phyloP scores from a whole-genome alignment of 2,329 filamentous ascomycete species.

The Fusarium pseudoanthophilum region DNA sequence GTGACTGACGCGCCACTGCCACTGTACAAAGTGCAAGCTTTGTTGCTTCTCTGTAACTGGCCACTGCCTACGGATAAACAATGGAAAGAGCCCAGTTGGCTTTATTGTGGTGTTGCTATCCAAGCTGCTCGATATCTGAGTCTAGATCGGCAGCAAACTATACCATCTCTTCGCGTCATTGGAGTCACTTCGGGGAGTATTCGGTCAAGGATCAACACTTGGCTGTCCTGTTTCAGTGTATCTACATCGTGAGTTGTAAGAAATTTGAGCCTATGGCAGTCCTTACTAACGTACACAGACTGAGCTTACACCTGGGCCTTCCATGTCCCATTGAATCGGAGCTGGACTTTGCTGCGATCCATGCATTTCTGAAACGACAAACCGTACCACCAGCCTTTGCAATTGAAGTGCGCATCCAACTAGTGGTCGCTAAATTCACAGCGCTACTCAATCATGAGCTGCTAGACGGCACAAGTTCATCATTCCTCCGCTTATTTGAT shows the following conservation, averaged over 20 bases:
- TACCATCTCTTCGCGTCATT: slow-evolving; percentile 12
- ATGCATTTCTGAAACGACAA: slow-evolving; percentile 16
- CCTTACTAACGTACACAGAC: no score
- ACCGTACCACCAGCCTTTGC: slow-evolving; percentile 10
- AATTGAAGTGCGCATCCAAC: slow-evolving; percentile 18
- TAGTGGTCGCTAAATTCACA: slow-evolving; percentile 32
- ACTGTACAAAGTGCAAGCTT: slow-evolving; percentile 31
- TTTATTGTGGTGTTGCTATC: slow-evolving; percentile 31
- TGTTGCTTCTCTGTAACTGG: slow-evolving; percentile 28
- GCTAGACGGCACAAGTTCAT: slow-evolving; percentile 13
- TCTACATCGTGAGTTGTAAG: slow-evolving; percentile 33
- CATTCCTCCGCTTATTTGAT: slow-evolving; percentile 24
- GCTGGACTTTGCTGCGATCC: slow-evolving; percentile 22
- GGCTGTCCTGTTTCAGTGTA: slow-evolving; percentile 28
- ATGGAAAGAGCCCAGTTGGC: slow-evolving; percentile 25
- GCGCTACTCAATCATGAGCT: slow-evolving; percentile 21
- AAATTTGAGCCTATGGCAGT: no score
- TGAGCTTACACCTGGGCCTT: slow-evolving; percentile 28
- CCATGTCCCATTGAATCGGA: slow-evolving; percentile 26
- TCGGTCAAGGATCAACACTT: slow-evolving; percentile 28
- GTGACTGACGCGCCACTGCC: slow-evolving; percentile 20
- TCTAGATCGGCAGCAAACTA: slow-evolving; percentile 29
- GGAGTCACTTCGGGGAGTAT: slow-evolving; percentile 22
- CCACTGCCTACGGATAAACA: slow-evolving; percentile 23
- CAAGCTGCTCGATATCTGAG: slow-evolving; percentile 34